Evolutionary conservation across 495 filamentous ascomycete genomes (phyloP).

Genomic region (Xylaria curta): DNA sequence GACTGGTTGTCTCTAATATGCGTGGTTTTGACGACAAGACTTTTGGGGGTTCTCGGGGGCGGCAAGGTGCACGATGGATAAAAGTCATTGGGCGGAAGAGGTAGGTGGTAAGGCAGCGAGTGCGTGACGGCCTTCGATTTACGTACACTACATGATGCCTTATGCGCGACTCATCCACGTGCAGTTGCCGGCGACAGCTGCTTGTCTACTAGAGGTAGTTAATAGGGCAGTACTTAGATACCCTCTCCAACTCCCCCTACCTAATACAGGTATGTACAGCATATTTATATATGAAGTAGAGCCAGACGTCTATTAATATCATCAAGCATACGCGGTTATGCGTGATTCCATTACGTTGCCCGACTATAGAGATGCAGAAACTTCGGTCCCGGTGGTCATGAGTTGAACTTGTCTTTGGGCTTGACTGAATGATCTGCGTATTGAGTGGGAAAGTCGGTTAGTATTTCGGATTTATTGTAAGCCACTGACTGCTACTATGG

Average conservation of each 20-base stretch:
- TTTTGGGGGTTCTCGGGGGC: not conserved
- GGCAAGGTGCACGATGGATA: constrained; percentile 9
- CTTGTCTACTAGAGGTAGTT: not conserved
- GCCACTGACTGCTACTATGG: not conserved
- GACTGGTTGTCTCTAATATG: not conserved
- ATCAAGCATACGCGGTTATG: not conserved
- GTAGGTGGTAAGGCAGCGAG: constrained; percentile 11
- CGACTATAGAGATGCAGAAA: not conserved
- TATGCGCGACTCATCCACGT: constrained; percentile 18
- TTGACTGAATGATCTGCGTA: not conserved
- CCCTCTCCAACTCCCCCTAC: not conserved
- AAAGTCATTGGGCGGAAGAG: constrained; percentile 4
- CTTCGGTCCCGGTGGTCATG: not conserved
- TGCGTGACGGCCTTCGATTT: constrained; percentile 3
- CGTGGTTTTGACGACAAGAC: not conserved
- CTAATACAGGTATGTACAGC: not conserved
- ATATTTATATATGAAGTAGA: not conserved
- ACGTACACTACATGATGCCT: constrained; percentile 6
- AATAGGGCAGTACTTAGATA: not conserved
- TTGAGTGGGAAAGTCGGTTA: not conserved
- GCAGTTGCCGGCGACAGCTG: constrained; percentile 10
- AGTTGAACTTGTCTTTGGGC: not conserved
- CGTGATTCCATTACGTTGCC: not conserved
- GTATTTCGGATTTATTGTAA: not conserved
- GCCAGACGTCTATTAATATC: not conserved